Conservation (phyloP, 345 rosid species). For the Noccaea caerulescens region DNA sequence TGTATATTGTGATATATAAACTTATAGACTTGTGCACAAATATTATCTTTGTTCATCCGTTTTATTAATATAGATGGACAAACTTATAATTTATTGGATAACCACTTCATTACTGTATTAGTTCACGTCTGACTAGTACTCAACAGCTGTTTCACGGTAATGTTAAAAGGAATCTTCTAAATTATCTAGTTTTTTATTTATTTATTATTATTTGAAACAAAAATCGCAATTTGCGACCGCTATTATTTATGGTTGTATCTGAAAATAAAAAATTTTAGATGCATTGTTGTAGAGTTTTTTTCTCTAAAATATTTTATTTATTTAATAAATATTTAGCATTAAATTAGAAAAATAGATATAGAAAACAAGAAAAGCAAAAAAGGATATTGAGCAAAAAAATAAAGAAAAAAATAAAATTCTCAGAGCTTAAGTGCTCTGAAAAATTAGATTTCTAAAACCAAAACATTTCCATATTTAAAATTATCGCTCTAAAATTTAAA, state of each 20-base stretch:
- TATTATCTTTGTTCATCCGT: not conserved
- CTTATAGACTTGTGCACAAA: not conserved
- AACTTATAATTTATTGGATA: not conserved
- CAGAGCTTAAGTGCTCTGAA: no score
- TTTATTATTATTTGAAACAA: not conserved
- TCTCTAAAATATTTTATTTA: no score
- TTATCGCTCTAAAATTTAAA: no score
- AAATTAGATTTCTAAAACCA: no score
- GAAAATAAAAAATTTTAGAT: no score
- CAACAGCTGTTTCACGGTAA: conserved; percentile 7
- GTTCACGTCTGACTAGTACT: not conserved
- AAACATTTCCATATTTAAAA: no score
- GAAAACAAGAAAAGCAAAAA: no score
- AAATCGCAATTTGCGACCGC: not conserved
- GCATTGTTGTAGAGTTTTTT: no score
- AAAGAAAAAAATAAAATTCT: no score
- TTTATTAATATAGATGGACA: not conserved
- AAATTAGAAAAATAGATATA: no score
- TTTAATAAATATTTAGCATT: no score
- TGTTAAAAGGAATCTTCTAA: not conserved
- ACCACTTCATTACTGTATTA: not conserved
- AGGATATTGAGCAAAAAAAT: no score
- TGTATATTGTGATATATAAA: conserved; percentile 8
- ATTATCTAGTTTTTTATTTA: not conserved
- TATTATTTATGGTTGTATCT: conserved; percentile 7